These are phyloP conservation scores for Ustilago sp. DNA, from an alignment of 1,284 basidiomycete species.

Conservation along the genomic window DNA sequence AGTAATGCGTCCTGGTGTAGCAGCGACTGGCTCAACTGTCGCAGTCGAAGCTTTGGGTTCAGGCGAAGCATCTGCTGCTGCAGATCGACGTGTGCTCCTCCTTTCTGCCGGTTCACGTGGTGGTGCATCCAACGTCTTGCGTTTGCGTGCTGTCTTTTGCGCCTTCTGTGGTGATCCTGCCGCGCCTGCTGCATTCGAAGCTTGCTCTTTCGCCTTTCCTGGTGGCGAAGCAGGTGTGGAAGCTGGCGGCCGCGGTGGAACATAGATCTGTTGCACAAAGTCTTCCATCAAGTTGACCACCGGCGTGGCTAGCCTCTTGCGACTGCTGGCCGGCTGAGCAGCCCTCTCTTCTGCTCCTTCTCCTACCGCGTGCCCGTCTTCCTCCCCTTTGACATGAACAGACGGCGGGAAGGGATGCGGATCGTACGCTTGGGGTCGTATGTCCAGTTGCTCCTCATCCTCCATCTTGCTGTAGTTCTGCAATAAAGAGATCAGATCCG, in stretches of 20 bases:
- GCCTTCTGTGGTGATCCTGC: slow-evolving; percentile 15
- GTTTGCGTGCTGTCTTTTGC: slow-evolving; percentile 25
- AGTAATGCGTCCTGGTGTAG: slow-evolving; percentile 16
- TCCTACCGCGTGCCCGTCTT: slow-evolving; percentile 11
- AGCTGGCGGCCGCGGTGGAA: slow-evolving; percentile 17
- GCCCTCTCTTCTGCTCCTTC: background rate
- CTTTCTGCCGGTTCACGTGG: slow-evolving; percentile 24
- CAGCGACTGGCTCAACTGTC: background rate
- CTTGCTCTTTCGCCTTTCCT: slow-evolving; percentile 3
- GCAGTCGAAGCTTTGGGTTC: background rate
- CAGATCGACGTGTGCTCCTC: slow-evolving; percentile 32
- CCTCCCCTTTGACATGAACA: slow-evolving; percentile 28
- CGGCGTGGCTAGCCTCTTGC: slow-evolving; percentile 9
- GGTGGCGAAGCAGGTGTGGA: slow-evolving; percentile 8
- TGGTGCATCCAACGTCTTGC: slow-evolving; percentile 22
- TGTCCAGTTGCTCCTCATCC: slow-evolving; percentile 15
- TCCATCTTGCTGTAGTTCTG: slow-evolving; percentile 38
- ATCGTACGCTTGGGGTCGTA: slow-evolving; percentile 43
- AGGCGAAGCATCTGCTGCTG: slow-evolving; percentile 15
- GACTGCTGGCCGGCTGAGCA: background rate
- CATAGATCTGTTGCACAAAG: slow-evolving; percentile 43
- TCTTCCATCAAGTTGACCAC: slow-evolving; percentile 53
- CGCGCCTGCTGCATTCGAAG: background rate
- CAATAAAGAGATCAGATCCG: slow-evolving; percentile 40
- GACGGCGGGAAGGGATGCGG: slow-evolving; percentile 23